phyloP scores from a whole-genome alignment of 2,329 filamentous ascomycete genomes.

The Aspergillus costaricaensis region DNA sequence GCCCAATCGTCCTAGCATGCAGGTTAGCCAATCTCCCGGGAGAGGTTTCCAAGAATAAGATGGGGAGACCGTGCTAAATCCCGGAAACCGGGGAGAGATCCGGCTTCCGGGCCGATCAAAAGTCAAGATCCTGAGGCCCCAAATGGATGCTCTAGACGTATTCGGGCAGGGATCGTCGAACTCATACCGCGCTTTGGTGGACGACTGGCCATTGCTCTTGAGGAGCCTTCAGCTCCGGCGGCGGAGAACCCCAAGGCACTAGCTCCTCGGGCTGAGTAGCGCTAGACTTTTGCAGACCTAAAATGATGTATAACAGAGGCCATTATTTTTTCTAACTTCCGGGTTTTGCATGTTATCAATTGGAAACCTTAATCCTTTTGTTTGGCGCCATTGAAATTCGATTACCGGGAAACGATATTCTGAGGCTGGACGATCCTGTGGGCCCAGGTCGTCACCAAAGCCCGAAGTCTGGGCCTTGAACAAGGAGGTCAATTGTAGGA shows the following conservation, averaged over 20 bases:
- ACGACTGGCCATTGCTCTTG: background rate
- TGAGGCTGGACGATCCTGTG: background rate
- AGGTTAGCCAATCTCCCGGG: background rate
- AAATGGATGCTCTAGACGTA: background rate
- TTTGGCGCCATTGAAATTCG: background rate
- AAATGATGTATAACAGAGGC: background rate
- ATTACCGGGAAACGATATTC: background rate
- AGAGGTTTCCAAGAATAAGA: background rate
- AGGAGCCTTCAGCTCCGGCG: background rate
- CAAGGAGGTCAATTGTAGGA: background rate
- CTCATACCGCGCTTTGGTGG: background rate
- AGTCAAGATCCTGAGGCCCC: background rate
- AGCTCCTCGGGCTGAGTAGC: background rate
- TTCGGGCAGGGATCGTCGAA: background rate
- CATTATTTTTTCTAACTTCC: background rate
- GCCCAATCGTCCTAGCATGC: background rate
- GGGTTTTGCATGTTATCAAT: background rate
- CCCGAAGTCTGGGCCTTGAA: background rate
- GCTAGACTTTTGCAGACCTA: background rate
- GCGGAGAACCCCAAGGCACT: background rate
- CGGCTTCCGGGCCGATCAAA: background rate
- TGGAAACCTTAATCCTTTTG: background rate
- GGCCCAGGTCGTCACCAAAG: background rate
- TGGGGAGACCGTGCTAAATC: background rate
- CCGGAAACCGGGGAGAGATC: background rate